These are phyloP conservation scores for Chimonanthus praecox DNA, from an alignment of 164 flowering plant genomes.

Conservation along the genomic window DNA sequence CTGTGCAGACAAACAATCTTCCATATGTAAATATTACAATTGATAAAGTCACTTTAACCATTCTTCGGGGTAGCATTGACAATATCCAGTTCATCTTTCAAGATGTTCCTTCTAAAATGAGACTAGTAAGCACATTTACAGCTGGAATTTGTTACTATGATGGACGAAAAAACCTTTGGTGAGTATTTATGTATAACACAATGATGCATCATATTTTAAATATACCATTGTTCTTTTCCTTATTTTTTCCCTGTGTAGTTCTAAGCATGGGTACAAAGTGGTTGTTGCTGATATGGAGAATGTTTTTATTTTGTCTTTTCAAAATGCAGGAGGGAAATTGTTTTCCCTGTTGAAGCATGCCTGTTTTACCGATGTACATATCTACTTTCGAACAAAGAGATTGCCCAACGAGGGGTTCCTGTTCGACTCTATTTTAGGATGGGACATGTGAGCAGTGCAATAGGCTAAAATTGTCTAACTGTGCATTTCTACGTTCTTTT, in stretches of 20 bases:
- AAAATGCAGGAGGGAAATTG: constrained; percentile 64
- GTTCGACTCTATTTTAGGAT: constrained; percentile 47
- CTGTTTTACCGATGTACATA: constrained; percentile 46
- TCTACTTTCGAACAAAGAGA: constrained; percentile 25
- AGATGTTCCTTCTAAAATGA: constrained; percentile 46
- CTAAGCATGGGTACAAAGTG: background rate
- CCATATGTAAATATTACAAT: constrained; percentile 43
- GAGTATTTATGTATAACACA: constrained; percentile 14
- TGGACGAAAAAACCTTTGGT: constrained; percentile 65
- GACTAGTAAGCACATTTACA: constrained; percentile 48
- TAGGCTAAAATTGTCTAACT: background rate
- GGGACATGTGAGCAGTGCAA: constrained; percentile 40
- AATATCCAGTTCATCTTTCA: constrained; percentile 43
- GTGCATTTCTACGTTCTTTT: background rate
- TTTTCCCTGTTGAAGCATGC: constrained; percentile 54
- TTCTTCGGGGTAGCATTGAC: constrained; percentile 49
- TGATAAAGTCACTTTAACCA: constrained; percentile 50
- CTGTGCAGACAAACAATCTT: constrained; percentile 13
- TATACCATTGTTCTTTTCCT: background rate
- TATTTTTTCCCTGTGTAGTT: background rate
- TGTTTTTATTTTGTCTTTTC: constrained; percentile 1
- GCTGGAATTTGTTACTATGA: constrained; percentile 50
- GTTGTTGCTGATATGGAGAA: background rate
- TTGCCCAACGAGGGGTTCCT: constrained; percentile 28
- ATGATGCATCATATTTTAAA: background rate